Conservation (phyloP, 2,329 filamentous ascomycete species). For the Sporothrix humicola region DNA sequence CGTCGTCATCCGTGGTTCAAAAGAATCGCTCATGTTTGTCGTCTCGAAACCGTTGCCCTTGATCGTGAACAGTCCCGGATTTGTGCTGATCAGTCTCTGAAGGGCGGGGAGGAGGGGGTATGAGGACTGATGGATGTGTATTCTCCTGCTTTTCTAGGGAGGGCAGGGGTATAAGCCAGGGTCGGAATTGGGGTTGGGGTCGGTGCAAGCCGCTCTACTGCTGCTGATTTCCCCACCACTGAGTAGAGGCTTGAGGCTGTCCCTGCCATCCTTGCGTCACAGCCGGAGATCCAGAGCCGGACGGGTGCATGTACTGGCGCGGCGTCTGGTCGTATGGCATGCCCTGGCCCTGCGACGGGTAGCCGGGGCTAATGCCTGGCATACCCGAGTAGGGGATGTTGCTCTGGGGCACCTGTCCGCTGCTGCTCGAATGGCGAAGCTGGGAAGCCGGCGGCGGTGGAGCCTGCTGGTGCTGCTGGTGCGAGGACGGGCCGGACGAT, state of each 20-base stretch:
- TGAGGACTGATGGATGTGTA: no score
- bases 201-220: slow-evolving; percentile 44
- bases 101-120: no score
- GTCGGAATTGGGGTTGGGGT: not conserved
- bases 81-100: no score
- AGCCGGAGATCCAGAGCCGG: slow-evolving; percentile 57
- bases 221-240: slow-evolving; percentile 61
- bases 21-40: not conserved
- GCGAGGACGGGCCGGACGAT: slow-evolving; percentile 20
- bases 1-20: not conserved
- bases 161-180: no score
- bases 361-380: slow-evolving; percentile 64
- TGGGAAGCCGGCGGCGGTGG: slow-evolving; percentile 65
- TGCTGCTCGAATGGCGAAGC: slow-evolving; percentile 61
- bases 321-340: slow-evolving; percentile 69
- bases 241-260: slow-evolving; percentile 66
- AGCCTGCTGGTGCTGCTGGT: slow-evolving; percentile 47
- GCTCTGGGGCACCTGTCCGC: slow-evolving; percentile 61
- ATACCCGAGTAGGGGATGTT: slow-evolving; percentile 67
- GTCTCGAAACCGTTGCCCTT: no score
- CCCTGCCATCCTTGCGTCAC: slow-evolving; percentile 58
- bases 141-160: no score
- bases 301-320: slow-evolving; percentile 71
- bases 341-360: slow-evolving; percentile 60
- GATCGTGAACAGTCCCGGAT: no score